These are phyloP conservation scores for Babesia divergens DNA, from an alignment of 169 alveolate species.

Conservation along the genomic window DNA sequence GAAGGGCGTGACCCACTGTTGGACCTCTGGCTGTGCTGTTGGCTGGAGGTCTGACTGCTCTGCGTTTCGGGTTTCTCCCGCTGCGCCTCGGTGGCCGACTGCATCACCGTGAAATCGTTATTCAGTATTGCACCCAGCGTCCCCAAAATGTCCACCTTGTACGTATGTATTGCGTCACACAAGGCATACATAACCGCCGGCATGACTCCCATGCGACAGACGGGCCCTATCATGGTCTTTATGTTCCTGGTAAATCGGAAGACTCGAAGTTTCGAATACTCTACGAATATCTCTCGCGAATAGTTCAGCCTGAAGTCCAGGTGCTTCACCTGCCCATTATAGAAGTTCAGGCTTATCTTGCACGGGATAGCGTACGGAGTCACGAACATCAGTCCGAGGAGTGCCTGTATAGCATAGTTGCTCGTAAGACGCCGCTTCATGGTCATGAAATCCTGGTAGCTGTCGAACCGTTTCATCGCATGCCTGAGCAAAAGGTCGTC, in stretches of 20 bases:
- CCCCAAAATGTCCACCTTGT: constrained; percentile 69
- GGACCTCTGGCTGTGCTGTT: not conserved
- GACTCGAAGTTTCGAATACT: constrained; percentile 46
- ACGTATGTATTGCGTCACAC: constrained; percentile 69
- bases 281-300: constrained; percentile 53
- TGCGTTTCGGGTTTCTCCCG: not conserved
- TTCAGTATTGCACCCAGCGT: constrained; percentile 66
- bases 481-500: constrained; percentile 43
- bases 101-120: constrained; percentile 52
- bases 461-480: constrained; percentile 7
- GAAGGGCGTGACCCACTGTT: constrained; percentile 10
- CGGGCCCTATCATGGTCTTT: constrained; percentile 76
- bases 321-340: constrained; percentile 39
- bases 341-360: constrained; percentile 40
- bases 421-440: constrained; percentile 32
- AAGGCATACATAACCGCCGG: constrained; percentile 81
- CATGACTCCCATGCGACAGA: constrained; percentile 78
- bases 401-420: constrained; percentile 59
- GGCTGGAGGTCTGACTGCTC: not conserved
- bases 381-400: constrained; percentile 46
- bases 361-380: constrained; percentile 63
- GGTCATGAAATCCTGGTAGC: constrained; percentile 47
- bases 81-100: not conserved
- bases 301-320: constrained; percentile 48
- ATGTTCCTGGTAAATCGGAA: constrained; percentile 80